phyloP scores from a whole-genome alignment of 352 stramenopile species.

The Globisporangium takayamanum region DNA sequence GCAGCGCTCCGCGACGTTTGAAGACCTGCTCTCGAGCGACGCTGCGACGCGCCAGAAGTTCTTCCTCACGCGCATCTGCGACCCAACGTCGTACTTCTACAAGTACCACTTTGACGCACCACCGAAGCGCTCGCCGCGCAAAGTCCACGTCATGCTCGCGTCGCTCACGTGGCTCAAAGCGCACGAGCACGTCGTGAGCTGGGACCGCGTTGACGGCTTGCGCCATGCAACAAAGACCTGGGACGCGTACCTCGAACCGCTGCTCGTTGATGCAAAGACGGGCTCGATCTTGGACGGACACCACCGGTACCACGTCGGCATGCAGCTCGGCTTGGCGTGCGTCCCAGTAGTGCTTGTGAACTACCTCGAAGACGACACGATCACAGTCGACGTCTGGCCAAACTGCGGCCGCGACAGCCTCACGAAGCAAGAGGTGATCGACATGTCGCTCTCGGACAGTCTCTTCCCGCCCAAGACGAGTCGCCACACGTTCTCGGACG shows the following conservation, averaged over 20 bases:
- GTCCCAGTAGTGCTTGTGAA: constrained; percentile 79
- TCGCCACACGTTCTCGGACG: constrained; percentile 80
- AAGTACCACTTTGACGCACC: constrained; percentile 82
- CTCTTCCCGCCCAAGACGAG: constrained; percentile 85
- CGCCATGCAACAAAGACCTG: constrained; percentile 67
- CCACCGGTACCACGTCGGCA: constrained; percentile 75
- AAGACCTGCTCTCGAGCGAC: constrained; percentile 70
- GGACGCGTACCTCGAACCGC: constrained; percentile 78
- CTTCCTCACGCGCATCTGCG: constrained; percentile 74
- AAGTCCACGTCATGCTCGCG: constrained; percentile 47
- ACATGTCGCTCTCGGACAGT: constrained; percentile 75
- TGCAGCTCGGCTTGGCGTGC: constrained; percentile 56
- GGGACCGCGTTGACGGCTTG: constrained; percentile 76
- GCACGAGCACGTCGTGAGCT: constrained; percentile 83
- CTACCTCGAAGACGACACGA: constrained; percentile 77
- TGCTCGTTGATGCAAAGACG: constrained; percentile 67
- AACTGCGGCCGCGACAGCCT: constrained; percentile 76
- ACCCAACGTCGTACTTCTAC: constrained; percentile 89
- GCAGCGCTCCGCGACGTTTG: constrained; percentile 67
- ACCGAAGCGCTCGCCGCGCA: constrained; percentile 61
- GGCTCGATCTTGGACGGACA: constrained; percentile 81
- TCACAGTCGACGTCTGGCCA: constrained; percentile 84
- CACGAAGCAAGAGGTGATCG: constrained; percentile 79
- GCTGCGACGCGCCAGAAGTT: constrained; percentile 64
- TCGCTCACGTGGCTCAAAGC: constrained; percentile 70